Percentiles rank a stretch among this genome's conserved stretches.
Evolutionary conservation across 768 basidiomycete genomes (phyloP).

Genomic region (Lentinula aciculospora): DNA sequence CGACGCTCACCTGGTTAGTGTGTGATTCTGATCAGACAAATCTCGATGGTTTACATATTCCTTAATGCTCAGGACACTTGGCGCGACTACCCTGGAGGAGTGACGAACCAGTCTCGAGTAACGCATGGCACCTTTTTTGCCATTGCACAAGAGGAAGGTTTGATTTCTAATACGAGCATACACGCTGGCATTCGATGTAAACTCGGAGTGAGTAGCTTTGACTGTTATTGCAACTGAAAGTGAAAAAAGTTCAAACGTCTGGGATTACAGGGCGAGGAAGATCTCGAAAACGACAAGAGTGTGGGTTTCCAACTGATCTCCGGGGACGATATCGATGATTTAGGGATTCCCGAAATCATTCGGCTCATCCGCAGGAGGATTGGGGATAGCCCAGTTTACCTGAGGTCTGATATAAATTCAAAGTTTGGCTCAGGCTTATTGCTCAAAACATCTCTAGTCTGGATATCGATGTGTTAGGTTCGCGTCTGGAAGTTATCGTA

Average conservation of each 20-base stretch:
- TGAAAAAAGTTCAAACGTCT: too few species aligned
- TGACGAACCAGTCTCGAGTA: slow-evolving; percentile 56
- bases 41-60: slow-evolving; percentile 44
- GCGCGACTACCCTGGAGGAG: slow-evolving; percentile 51
- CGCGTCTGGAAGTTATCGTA: slow-evolving; percentile 8
- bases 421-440: slow-evolving; percentile 25
- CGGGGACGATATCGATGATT: slow-evolving; percentile 79
- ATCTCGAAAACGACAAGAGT: slow-evolving; percentile 62
- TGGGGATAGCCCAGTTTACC: slow-evolving; percentile 70
- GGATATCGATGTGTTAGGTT: slow-evolving; percentile 81
- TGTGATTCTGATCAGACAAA: neutral
- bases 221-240: too few species aligned
- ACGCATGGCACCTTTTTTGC: slow-evolving; percentile 89
- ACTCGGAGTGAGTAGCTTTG: slow-evolving; percentile 33
- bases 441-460: slow-evolving; percentile 12
- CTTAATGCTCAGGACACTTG: slow-evolving; percentile 55
- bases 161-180: slow-evolving; percentile 71
- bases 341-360: slow-evolving; percentile 67
- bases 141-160: slow-evolving; percentile 70
- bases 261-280: slow-evolving; percentile 44
- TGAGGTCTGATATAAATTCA: slow-evolving; percentile 45
- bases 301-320: slow-evolving; percentile 79
- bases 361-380: slow-evolving; percentile 65
- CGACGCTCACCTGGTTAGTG: slow-evolving; percentile 49
- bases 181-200: slow-evolving; percentile 87